Percentiles rank a stretch among this genome's conserved stretches.
Conservation (phyloP, 169 alveolate species). For the Eimeria sp. region DNA sequence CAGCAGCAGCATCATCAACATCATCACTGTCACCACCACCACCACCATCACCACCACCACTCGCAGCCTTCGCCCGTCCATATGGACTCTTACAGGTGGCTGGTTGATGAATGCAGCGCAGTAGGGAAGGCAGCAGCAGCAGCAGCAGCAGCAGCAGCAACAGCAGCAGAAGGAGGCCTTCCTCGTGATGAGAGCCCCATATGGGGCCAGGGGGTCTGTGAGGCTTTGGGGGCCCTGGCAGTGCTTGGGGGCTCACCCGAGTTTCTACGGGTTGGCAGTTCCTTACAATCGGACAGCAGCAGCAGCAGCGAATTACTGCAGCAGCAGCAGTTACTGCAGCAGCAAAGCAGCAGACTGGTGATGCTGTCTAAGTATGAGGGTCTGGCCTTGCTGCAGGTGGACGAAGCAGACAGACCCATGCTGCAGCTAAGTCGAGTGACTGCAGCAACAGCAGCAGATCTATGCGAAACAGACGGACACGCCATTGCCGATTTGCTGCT, state of each 20-base stretch:
- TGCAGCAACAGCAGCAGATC: slow-evolving; percentile 7
- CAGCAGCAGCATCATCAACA: background rate
- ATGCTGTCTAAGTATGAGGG: slow-evolving; percentile 55
- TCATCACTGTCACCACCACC: background rate
- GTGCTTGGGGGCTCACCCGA: slow-evolving; percentile 74
- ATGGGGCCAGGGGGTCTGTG: slow-evolving; percentile 51
- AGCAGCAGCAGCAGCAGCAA: slow-evolving; percentile 24
- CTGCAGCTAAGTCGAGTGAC: slow-evolving; percentile 22
- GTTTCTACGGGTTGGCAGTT: slow-evolving; percentile 73
- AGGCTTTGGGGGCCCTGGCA: slow-evolving; percentile 77
- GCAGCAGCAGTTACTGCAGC: slow-evolving; percentile 34
- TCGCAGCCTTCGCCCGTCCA: background rate
- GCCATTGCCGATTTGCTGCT: slow-evolving; percentile 61
- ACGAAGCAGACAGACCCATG: slow-evolving; percentile 22
- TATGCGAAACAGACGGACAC: slow-evolving; percentile 12
- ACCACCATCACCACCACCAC: slow-evolving; percentile 1
- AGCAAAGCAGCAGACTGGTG: slow-evolving; percentile 26
- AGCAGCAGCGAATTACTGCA: slow-evolving; percentile 16
- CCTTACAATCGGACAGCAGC: slow-evolving; percentile 27
- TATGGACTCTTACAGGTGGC: slow-evolving; percentile 4
- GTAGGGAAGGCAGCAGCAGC: slow-evolving; percentile 1
- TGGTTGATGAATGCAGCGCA: slow-evolving; percentile 21
- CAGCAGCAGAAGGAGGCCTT: background rate
- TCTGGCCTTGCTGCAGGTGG: slow-evolving; percentile 20
- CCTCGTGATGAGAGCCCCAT: background rate